These are phyloP conservation scores for Lenwebbia sp. DNA, from an alignment of 345 rosid genomes.

Conservation along the genomic window DNA sequence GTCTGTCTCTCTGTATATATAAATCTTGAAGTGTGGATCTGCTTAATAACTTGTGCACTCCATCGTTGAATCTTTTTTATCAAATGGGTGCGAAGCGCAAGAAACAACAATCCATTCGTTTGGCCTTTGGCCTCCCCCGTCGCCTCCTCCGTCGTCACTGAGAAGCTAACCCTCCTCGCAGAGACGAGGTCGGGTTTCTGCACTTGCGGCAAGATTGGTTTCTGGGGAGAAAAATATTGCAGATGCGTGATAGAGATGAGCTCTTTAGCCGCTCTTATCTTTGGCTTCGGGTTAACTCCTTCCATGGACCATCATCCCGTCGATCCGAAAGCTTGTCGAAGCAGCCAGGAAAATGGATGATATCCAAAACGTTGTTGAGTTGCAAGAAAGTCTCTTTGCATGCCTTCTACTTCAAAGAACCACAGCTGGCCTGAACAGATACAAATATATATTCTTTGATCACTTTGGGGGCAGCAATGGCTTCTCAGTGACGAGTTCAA, in stretches of 20 bases:
- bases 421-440: not conserved
- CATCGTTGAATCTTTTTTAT: not conserved
- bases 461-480: not conserved
- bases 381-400: not conserved
- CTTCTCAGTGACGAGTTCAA: not conserved
- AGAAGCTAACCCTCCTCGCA: not conserved
- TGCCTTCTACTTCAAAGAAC: not conserved
- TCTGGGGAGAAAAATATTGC: not conserved
- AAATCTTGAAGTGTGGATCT: not conserved
- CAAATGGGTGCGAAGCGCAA: not conserved
- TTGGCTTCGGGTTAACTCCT: not conserved
- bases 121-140: not conserved
- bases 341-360: not conserved
- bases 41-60: not conserved
- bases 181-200: not conserved
- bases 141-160: not conserved
- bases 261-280: not conserved
- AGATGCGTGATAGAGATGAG: not conserved
- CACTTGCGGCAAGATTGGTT: not conserved
- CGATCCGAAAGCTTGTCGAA: not conserved
- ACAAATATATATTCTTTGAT: not conserved
- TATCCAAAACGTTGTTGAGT: not conserved
- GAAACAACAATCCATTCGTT: not conserved
- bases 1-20: not conserved
- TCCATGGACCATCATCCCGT: not conserved